Conservation (phyloP, 2,329 filamentous ascomycete genomes). For the Colletotrichum sansevieriae region DNA sequence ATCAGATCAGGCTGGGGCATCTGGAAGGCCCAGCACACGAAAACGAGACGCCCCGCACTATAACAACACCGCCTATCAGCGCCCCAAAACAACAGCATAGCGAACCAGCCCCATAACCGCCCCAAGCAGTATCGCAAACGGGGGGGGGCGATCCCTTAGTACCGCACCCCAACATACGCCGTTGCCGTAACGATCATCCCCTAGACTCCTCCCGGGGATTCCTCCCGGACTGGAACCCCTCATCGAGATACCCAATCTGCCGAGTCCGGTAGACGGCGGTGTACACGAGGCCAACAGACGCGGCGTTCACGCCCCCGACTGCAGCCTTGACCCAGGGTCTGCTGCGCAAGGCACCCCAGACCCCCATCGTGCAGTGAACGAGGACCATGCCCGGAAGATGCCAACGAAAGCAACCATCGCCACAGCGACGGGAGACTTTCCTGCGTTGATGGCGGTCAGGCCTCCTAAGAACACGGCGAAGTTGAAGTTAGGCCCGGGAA, state of each 20-base stretch:
- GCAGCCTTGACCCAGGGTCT: slow-evolving; percentile 57
- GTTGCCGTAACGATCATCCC: slow-evolving; percentile 67
- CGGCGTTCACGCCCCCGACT: slow-evolving; percentile 66
- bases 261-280: slow-evolving; percentile 70
- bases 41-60: too few relatives aligned
- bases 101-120: slow-evolving; percentile 51
- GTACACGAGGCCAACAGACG: slow-evolving; percentile 68
- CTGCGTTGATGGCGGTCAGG: slow-evolving; percentile 57
- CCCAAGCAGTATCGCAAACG: slow-evolving; percentile 51
- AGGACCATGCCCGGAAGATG: slow-evolving; percentile 64
- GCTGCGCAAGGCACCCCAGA: slow-evolving; percentile 63
- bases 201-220: slow-evolving; percentile 68
- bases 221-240: slow-evolving; percentile 56
- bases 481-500: slow-evolving; percentile 61
- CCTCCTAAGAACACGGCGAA: slow-evolving; percentile 70
- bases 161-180: slow-evolving; percentile 50
- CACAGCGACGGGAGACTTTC: slow-evolving; percentile 56
- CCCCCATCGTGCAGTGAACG: slow-evolving; percentile 59
- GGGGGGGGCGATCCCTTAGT: slow-evolving; percentile 50
- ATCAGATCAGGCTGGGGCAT: too few relatives aligned
- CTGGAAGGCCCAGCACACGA: too few relatives aligned
- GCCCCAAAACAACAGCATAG: slow-evolving; percentile 47
- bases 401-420: slow-evolving; percentile 62
- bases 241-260: slow-evolving; percentile 67
- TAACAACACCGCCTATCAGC: neutral